Evolutionary conservation across 768 basidiomycete species (phyloP).

Genomic region (Amanita exitialis): DNA sequence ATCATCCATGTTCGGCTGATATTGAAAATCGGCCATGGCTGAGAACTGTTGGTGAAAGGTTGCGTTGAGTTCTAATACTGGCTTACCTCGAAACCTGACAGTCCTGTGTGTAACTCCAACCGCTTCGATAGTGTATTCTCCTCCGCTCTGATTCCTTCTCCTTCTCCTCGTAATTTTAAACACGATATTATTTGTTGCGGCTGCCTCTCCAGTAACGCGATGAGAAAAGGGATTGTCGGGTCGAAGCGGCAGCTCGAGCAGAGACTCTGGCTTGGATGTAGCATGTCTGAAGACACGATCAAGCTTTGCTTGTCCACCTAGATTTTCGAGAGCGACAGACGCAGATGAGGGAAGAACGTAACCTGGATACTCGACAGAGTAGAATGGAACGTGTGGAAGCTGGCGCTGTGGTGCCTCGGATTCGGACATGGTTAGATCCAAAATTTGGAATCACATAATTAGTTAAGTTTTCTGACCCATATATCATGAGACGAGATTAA

Average conservation of each 20-base stretch:
- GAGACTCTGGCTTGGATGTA: slow-evolving; percentile 47
- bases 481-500: too few relatives aligned
- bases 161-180: slow-evolving; percentile 75
- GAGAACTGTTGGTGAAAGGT: neutral
- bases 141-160: slow-evolving; percentile 30
- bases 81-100: slow-evolving; percentile 82
- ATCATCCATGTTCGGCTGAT: slow-evolving; percentile 64
- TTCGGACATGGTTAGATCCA: neutral
- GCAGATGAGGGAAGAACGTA: slow-evolving; percentile 60
- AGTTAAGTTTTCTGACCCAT: too few relatives aligned
- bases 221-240: slow-evolving; percentile 73
- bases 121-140: slow-evolving; percentile 68
- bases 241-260: slow-evolving; percentile 70
- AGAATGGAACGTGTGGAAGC: slow-evolving; percentile 52
- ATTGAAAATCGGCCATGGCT: slow-evolving; percentile 97
- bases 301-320: slow-evolving; percentile 63
- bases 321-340: slow-evolving; percentile 46
- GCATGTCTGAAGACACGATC: slow-evolving; percentile 70
- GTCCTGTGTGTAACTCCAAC: slow-evolving; percentile 75
- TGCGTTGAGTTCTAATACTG: neutral
- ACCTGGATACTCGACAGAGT: slow-evolving; percentile 87
- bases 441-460: too few relatives aligned
- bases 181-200: slow-evolving; percentile 70
- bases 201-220: slow-evolving; percentile 74
- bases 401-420: slow-evolving; percentile 23